Conservation (phyloP, 2,329 filamentous ascomycete genomes). For the Balansia obtecta region DNA sequence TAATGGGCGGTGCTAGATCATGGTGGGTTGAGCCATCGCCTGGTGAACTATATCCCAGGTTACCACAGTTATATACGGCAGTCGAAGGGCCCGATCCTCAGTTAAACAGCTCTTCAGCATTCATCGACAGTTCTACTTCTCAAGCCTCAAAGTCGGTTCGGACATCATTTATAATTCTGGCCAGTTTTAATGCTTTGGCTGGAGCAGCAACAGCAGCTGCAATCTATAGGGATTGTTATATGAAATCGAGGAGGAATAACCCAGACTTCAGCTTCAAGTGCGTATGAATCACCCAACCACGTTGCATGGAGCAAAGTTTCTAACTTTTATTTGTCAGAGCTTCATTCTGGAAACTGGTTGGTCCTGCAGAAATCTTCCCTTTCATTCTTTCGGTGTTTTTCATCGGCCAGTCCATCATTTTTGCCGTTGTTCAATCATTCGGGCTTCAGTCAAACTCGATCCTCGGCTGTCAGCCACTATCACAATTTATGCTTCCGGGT, state of each 20-base stretch:
- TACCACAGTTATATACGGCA: slow-evolving; percentile 1
- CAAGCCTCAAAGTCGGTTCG: slow-evolving; percentile 43
- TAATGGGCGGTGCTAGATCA: slow-evolving; percentile 3
- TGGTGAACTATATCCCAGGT: slow-evolving; percentile 7
- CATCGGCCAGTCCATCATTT: slow-evolving; percentile 43
- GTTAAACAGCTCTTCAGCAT: slow-evolving; percentile 30
- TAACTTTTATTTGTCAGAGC: slow-evolving; percentile 14
- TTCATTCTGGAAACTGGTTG: slow-evolving; percentile 30
- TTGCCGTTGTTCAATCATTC: slow-evolving; percentile 42
- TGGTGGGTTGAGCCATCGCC: slow-evolving; percentile 5
- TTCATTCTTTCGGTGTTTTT: slow-evolving; percentile 46
- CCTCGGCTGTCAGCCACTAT: slow-evolving; percentile 38
- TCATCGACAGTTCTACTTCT: slow-evolving; percentile 40
- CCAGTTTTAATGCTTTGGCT: slow-evolving; percentile 46
- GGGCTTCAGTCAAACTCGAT: slow-evolving; percentile 40
- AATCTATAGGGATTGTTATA: slow-evolving; percentile 45
- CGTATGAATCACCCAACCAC: neutral
- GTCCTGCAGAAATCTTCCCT: slow-evolving; percentile 37
- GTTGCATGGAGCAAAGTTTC: neutral
- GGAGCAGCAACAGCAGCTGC: slow-evolving; percentile 42
- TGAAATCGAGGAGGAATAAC: slow-evolving; percentile 28
- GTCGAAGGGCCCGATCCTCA: slow-evolving; percentile 17
- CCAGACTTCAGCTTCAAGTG: slow-evolving; percentile 30
- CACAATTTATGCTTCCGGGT: slow-evolving; percentile 50
- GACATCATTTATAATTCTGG: slow-evolving; percentile 48